Base-by-base conservation (phyloP, 306 rosid species). In the Rosa multiflora region DNA sequence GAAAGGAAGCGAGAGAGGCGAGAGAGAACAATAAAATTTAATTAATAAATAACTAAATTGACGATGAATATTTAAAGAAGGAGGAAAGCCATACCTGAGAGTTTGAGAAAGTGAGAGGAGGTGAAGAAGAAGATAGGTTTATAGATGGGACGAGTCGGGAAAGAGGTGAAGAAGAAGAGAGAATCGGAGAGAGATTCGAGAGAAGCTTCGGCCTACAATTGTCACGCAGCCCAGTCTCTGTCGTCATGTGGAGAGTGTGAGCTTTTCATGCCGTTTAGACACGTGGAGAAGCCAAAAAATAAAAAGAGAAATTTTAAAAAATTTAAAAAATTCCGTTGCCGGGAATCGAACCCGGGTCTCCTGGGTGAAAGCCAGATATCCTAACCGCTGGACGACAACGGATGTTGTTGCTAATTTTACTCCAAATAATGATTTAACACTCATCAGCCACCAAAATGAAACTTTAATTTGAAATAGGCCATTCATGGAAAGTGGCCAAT, bases 301-400 rank as follows among this genome's bases (percentile, higher is more conserved):
- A 10, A 43, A 20, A 11, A 8, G 17, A 0, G 12, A 47, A 46
- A n/a, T 3, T 10, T 64, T 3, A 69, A n/a, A 21, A n/a, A n/a
- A n/a, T n/a, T n/a, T n/a, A 11, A 73, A 67, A 78, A 12, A 0
- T 90, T 92, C 94, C 89, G 74, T 83, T 90, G 97, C 97, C 95
- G 97, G 94, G 93, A 92, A 90, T 94, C 93, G 97, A 92, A 94
- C 97, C 97, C 98, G 90, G 97, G 97, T 92, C 98, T 87, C 91
- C 97, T 89, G 92, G 92, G 97, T 92, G 97, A 94, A 94, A 94
- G 97, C 94, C 35, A 32, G 35, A 32, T 32, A 32, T 32, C 35
- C 92, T 94, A 94, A 92, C 97, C 94, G 93, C 97, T 94, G 97
- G 98, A 92, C 94, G 97, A 94, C 94, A 92, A 88, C 74, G 92